These are phyloP conservation scores for Hypoxylon rickii DNA, from an alignment of 495 filamentous ascomycete species.

Conservation along the genomic window DNA sequence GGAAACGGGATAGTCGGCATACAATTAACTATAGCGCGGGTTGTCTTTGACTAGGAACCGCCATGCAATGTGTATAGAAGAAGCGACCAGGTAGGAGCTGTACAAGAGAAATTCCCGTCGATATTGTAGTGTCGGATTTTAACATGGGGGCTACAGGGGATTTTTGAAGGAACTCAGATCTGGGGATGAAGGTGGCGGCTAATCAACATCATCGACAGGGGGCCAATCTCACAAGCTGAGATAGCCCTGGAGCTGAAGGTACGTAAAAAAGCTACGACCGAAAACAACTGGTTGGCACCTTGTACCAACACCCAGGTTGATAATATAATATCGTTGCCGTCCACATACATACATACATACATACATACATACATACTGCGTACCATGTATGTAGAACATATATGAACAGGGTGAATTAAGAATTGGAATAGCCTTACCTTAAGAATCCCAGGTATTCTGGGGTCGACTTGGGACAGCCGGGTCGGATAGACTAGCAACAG, in stretches of 20 bases:
- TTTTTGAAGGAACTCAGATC: slow-evolving; percentile 15
- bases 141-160: slow-evolving; percentile 9
- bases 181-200: slow-evolving; percentile 27
- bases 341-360: too few species aligned
- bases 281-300: too few species aligned
- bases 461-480: slow-evolving; percentile 3
- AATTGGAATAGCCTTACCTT: slow-evolving; percentile 16
- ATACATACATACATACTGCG: too few species aligned
- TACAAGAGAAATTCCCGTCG: slow-evolving; percentile 15
- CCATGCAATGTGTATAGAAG: background rate
- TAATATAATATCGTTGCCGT: too few species aligned
- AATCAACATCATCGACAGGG: slow-evolving; percentile 15
- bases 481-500: slow-evolving; percentile 9
- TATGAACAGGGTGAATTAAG: background rate
- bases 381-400: background rate
- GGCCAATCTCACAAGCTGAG: slow-evolving; percentile 6
- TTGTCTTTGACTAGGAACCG: too few species aligned
- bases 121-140: slow-evolving; percentile 7
- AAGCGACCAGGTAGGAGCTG: slow-evolving; percentile 12
- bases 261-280: too few species aligned
- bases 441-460: background rate
- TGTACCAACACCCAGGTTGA: too few species aligned
- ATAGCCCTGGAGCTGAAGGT: background rate
- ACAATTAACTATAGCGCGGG: slow-evolving; percentile 12
- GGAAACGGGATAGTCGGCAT: slow-evolving; percentile 5